phyloP scores from a whole-genome alignment of 2,329 filamentous ascomycete species.

The Cephalotrichum gorgonifer region DNA sequence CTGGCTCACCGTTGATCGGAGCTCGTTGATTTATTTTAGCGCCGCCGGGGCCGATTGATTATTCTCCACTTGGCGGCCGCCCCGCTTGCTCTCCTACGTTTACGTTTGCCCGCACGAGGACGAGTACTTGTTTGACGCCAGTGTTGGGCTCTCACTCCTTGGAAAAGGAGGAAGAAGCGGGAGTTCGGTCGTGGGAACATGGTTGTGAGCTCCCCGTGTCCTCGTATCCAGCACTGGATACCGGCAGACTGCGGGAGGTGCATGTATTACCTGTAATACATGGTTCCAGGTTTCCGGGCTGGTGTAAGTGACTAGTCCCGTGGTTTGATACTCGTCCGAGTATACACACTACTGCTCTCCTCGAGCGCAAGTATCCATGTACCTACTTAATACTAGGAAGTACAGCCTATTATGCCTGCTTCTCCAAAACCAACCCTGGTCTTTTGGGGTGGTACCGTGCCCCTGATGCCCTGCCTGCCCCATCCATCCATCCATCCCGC shows the following conservation, averaged over 20 bases:
- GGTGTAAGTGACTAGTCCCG: not conserved
- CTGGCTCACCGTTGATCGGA: not conserved
- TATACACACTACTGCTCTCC: not conserved
- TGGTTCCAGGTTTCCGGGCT: not conserved
- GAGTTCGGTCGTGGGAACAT: not conserved
- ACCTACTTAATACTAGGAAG: not conserved
- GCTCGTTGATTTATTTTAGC: not conserved
- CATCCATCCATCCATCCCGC: too few species aligned
- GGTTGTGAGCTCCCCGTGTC: not conserved
- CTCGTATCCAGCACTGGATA: not conserved
- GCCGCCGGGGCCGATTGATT: not conserved
- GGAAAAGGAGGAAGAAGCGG: not conserved
- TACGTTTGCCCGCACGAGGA: not conserved
- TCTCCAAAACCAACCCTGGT: too few species aligned
- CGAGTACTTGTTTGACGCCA: not conserved
- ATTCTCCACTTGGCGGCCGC: not conserved
- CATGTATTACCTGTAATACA: too few species aligned
- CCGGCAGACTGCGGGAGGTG: too few species aligned
- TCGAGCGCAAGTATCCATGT: not conserved
- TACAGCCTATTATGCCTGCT: too few species aligned
- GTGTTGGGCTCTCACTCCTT: not conserved
- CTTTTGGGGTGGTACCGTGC: too few species aligned
- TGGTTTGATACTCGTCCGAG: not conserved
- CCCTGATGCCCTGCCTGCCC: too few species aligned
- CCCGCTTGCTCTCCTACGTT: not conserved